Base-by-base conservation (phyloP, 148 eudicot species). In the Dysphania ambrosioides region DNA sequence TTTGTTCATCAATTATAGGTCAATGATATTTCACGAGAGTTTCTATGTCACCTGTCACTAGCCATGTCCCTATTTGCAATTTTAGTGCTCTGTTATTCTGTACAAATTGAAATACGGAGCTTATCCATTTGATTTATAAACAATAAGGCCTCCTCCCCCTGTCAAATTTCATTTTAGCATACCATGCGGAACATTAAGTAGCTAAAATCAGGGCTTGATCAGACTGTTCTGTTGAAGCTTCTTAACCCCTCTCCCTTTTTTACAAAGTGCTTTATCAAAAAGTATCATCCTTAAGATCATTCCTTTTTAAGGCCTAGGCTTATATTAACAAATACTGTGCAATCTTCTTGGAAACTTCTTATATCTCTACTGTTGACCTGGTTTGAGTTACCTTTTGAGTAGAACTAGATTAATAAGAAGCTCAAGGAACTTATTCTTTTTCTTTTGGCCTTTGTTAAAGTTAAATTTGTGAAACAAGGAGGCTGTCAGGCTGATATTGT, bases 1-100 rank as follows among this genome's bases (percentile, higher is more conserved):
- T 66, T 44, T 69, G 71, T 66, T 63, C 29, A 66, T 79, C 51
- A 58, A 73, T 66, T 35, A 21, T 66, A 4, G 4, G 16, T 8
- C 27, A 56, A 21, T 55, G 12, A 11, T 38, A 8, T 57, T 36
- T 67, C 23, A 11, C 49, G 34, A 27, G 32, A 18, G 38, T 34
- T 56, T 34, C 38, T 75, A 9, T 36, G 19, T 66, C 15, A 55
- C 9, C 71, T 5, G 12, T 58, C 31, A 38, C 23, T 26, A 38
- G 44, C 35, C 34, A 21, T 40, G n/a, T 64, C 49, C 38, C 34
- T 24, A 23, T 40, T 24, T 51, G 63, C 40, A 55, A 29, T 57
- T 38, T 67, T 35, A 55, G 53, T 26, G 23, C 15, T 4, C 44
- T 74, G 27, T 18, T 32, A 34, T 34, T 34, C 12, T 63, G 34